Evolutionary conservation across 176 grass and related monocot genomes (phyloP).

Genomic region (Juncus inflexus): DNA sequence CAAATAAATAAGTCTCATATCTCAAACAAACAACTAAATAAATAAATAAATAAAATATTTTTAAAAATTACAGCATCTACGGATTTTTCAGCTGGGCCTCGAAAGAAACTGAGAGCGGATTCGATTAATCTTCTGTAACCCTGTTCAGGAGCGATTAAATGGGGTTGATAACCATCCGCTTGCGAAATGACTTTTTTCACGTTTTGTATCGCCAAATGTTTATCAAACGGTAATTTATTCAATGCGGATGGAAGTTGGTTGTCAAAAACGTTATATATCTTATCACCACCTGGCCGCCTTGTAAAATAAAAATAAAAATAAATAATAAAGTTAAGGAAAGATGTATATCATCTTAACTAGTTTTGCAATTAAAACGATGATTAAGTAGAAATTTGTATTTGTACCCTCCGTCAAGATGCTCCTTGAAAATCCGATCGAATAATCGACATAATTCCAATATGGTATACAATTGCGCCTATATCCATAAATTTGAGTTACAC

Average conservation of each 20-base stretch:
- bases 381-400: neutral
- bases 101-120: slow-evolving; percentile 41
- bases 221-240: slow-evolving; percentile 54
- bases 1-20: slow-evolving; percentile 3
- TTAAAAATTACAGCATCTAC: slow-evolving; percentile 51
- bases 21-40: neutral
- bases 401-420: slow-evolving; percentile 78
- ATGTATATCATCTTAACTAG: slow-evolving; percentile 5
- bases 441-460: slow-evolving; percentile 64
- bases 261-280: slow-evolving; percentile 61
- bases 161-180: slow-evolving; percentile 80
- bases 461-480: slow-evolving; percentile 68
- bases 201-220: slow-evolving; percentile 54
- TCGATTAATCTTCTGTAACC: slow-evolving; percentile 59
- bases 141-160: slow-evolving; percentile 75
- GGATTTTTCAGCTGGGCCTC: slow-evolving; percentile 61
- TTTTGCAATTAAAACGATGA: neutral
- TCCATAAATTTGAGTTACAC: slow-evolving; percentile 13
- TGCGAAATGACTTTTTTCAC: slow-evolving; percentile 61
- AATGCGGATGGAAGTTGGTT: slow-evolving; percentile 53
- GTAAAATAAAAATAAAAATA: neutral
- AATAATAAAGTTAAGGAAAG: slow-evolving; percentile 16
- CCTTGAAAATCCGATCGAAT: slow-evolving; percentile 69
- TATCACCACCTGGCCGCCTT: slow-evolving; percentile 62
- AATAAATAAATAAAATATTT: slow-evolving; percentile 1